A percentile compares a stretch with the other conserved stretches of the same genome.
These are phyloP conservation scores for Penicillium antarcticum DNA, from an alignment of 495 filamentous ascomycete species.

Conservation along the genomic window DNA sequence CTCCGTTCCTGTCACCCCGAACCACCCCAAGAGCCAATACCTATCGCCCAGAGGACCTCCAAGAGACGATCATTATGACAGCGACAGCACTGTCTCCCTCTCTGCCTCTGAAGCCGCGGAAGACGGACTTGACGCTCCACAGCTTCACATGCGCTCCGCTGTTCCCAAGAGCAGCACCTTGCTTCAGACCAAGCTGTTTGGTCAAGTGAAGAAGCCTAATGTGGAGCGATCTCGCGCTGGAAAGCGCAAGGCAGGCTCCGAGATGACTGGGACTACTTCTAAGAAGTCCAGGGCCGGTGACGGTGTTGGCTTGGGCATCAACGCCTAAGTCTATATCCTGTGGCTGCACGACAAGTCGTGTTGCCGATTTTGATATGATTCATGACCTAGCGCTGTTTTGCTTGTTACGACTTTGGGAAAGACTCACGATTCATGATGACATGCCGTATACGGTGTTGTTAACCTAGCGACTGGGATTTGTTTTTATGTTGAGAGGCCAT, in stretches of 20 bases:
- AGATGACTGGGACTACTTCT: slow-evolving; percentile 39
- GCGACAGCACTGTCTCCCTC: slow-evolving; percentile 75
- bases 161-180: slow-evolving; percentile 39
- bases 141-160: slow-evolving; percentile 17
- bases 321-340: slow-evolving; percentile 29
- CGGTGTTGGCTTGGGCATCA: slow-evolving; percentile 64
- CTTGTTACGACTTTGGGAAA: slow-evolving; percentile 20
- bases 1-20: slow-evolving; percentile 76
- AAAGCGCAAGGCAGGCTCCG: slow-evolving; percentile 59
- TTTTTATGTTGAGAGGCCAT: slow-evolving; percentile 2
- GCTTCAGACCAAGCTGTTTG: slow-evolving; percentile 67
- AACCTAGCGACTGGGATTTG: slow-evolving; percentile 10
- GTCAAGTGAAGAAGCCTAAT: slow-evolving; percentile 59
- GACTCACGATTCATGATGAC: slow-evolving; percentile 33
- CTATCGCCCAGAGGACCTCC: slow-evolving; percentile 56
- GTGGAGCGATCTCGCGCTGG: slow-evolving; percentile 33
- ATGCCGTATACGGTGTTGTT: slow-evolving; percentile 16
- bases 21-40: slow-evolving; percentile 48
- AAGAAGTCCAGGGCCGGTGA: slow-evolving; percentile 59
- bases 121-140: slow-evolving; percentile 13
- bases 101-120: slow-evolving; percentile 75
- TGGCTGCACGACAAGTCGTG: background rate
- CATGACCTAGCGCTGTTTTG: slow-evolving; percentile 23
- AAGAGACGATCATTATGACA: slow-evolving; percentile 55
- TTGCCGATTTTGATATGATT: slow-evolving; percentile 17